Conservation (phyloP, 306 rosid species). For the Glycine latifolia region DNA sequence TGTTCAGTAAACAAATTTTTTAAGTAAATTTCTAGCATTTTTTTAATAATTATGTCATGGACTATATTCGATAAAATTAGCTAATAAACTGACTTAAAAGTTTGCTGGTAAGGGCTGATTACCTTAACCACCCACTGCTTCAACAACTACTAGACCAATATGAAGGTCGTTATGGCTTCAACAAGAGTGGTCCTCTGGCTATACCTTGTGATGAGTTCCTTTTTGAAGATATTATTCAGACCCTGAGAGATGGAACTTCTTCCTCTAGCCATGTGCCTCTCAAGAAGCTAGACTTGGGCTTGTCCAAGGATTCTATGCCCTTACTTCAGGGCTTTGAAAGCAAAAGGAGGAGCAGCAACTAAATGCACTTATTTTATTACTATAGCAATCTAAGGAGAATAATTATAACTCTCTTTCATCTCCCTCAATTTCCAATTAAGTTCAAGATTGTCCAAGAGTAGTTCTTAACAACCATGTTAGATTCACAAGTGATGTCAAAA, state of each 20-base stretch:
- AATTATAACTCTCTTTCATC: slow-evolving; percentile 31
- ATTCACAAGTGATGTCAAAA: slow-evolving; percentile 27
- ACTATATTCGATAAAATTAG: too few species aligned
- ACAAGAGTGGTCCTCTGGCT: slow-evolving; percentile 54
- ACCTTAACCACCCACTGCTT: slow-evolving; percentile 53
- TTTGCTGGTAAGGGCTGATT: too few species aligned
- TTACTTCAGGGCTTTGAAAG: slow-evolving; percentile 51
- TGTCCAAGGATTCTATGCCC: slow-evolving; percentile 42
- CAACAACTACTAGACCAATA: slow-evolving; percentile 55
- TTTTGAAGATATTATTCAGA: slow-evolving; percentile 56
- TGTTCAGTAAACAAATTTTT: too few species aligned
- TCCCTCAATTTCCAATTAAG: not conserved
- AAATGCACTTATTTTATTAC: not conserved
- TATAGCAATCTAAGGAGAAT: slow-evolving; percentile 15
- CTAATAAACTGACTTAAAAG: too few species aligned
- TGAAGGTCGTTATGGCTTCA: slow-evolving; percentile 53
- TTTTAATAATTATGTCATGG: too few species aligned
- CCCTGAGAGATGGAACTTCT: slow-evolving; percentile 39
- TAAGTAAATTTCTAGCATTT: too few species aligned
- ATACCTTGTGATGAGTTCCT: slow-evolving; percentile 62
- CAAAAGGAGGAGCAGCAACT: slow-evolving; percentile 45
- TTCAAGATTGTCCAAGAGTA: slow-evolving; percentile 35
- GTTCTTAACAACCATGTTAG: slow-evolving; percentile 42
- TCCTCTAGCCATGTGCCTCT: slow-evolving; percentile 47
- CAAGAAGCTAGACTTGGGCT: slow-evolving; percentile 36